Conservation (phyloP, 75 land plant genomes). For the Cunninghamia lanceolata region DNA sequence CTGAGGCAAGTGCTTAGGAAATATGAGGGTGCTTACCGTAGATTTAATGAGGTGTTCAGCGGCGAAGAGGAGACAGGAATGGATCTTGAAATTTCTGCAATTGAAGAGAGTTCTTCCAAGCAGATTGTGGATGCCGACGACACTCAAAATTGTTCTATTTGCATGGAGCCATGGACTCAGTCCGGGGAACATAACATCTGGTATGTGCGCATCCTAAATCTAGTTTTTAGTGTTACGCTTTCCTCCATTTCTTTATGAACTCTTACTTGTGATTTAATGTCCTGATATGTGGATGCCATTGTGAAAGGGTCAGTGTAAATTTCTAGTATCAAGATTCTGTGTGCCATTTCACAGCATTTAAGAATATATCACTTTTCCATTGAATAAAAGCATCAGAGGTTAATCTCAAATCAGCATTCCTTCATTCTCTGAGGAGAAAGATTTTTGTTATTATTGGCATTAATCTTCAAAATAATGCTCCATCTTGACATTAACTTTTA, state of each 20-base stretch:
- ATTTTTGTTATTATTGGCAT: background rate
- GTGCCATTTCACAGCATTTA: background rate
- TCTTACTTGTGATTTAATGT: background rate
- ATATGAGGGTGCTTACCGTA: background rate
- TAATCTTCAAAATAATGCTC: background rate
- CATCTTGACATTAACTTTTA: background rate
- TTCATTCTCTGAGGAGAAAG: background rate
- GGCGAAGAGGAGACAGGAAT: background rate
- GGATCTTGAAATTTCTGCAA: background rate
- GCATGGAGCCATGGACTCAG: slow-evolving; percentile 1
- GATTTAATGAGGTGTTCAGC: background rate
- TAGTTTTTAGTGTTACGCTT: background rate
- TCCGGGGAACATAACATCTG: background rate
- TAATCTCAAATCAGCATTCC: background rate
- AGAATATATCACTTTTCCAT: background rate
- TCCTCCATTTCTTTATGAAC: background rate
- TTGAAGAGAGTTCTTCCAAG: background rate
- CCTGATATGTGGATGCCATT: background rate
- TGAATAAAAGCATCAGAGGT: background rate
- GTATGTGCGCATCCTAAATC: background rate
- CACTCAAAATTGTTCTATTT: background rate
- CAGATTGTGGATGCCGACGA: background rate
- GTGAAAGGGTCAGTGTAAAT: background rate
- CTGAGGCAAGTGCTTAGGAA: background rate
- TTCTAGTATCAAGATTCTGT: background rate